These are phyloP conservation scores for Aspergillus sp. DNA, from an alignment of 2,329 filamentous ascomycete species.

Conservation along the genomic window DNA sequence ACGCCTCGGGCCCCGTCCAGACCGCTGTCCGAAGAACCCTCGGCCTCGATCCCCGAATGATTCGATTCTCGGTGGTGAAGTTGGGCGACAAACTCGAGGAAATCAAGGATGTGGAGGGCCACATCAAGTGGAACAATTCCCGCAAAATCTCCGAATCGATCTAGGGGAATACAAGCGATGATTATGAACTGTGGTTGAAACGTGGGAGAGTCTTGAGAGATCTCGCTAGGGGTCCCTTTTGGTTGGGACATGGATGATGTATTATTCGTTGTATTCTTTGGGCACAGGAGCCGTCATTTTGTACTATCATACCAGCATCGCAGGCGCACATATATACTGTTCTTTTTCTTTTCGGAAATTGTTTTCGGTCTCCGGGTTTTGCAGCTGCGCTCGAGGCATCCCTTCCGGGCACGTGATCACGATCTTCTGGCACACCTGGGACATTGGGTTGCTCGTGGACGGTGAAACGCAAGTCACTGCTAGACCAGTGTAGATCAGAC, in stretches of 20 bases:
- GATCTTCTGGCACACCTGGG: neutral
- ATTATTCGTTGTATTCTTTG: slow-evolving; percentile 30
- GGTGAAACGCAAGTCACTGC: neutral
- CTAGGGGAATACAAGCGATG: slow-evolving; percentile 8
- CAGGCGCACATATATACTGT: slow-evolving; percentile 29
- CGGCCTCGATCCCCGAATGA: slow-evolving; percentile 83
- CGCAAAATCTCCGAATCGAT: slow-evolving; percentile 30
- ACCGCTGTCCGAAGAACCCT: slow-evolving; percentile 72
- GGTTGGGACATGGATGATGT: slow-evolving; percentile 13
- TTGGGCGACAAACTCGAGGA: slow-evolving; percentile 68
- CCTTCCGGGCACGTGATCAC: neutral
- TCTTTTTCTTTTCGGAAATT: neutral
- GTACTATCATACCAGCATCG: slow-evolving; percentile 29
- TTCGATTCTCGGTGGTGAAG: slow-evolving; percentile 83
- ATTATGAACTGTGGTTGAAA: slow-evolving; percentile 6
- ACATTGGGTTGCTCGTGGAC: neutral
- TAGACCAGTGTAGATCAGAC: neutral
- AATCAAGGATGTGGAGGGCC: slow-evolving; percentile 58
- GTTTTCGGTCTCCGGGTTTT: neutral
- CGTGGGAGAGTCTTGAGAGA: slow-evolving; percentile 11
- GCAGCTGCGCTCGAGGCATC: neutral
- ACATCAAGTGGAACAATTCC: slow-evolving; percentile 52
- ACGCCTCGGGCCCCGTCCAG: slow-evolving; percentile 73
- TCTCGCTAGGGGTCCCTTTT: slow-evolving; percentile 7
- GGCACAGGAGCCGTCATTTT: slow-evolving; percentile 17